Evolutionary conservation across 2,329 filamentous ascomycete species (phyloP).

Genomic region (Microdochium nivale): DNA sequence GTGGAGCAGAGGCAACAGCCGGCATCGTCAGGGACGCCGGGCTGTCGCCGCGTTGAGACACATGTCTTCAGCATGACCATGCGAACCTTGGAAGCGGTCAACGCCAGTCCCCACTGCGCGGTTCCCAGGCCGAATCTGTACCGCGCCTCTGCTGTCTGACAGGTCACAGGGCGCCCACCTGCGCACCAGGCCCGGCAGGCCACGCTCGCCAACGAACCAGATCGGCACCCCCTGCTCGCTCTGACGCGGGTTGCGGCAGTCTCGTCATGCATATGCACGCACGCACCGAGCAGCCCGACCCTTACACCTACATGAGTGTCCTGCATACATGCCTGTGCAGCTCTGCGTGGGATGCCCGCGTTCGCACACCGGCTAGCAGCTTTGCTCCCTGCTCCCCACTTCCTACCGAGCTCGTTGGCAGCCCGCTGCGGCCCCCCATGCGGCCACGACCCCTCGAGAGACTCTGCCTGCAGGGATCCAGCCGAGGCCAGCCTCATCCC

Average conservation of each 20-base stretch:
- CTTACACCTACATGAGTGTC: not conserved
- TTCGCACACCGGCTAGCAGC: not conserved
- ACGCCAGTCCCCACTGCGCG: too few relatives aligned
- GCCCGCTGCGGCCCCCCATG: not conserved
- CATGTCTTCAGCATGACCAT: too few relatives aligned
- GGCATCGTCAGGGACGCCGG: not conserved
- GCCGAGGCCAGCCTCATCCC: not conserved
- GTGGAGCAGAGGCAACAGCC: not conserved
- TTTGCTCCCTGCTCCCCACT: not conserved
- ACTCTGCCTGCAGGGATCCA: not conserved
- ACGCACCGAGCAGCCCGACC: too few relatives aligned
- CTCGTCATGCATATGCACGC: not conserved
- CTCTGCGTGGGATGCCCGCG: not conserved
- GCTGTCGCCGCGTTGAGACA: not conserved
- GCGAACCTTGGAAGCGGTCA: too few relatives aligned
- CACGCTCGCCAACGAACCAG: not conserved
- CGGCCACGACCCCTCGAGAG: not conserved
- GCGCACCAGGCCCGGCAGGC: too few relatives aligned
- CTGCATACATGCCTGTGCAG: not conserved
- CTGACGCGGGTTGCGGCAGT: not conserved
- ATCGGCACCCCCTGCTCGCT: not conserved
- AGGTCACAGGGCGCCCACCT: too few relatives aligned
- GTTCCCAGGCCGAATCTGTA: too few relatives aligned
- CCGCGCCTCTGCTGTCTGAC: too few relatives aligned
- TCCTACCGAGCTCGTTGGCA: not conserved